Evolutionary conservation across 108 stramenopile genomes (phyloP), one percentile per base, ranked within the genome.

Genomic region (Discostella stelligeroides): DNA sequence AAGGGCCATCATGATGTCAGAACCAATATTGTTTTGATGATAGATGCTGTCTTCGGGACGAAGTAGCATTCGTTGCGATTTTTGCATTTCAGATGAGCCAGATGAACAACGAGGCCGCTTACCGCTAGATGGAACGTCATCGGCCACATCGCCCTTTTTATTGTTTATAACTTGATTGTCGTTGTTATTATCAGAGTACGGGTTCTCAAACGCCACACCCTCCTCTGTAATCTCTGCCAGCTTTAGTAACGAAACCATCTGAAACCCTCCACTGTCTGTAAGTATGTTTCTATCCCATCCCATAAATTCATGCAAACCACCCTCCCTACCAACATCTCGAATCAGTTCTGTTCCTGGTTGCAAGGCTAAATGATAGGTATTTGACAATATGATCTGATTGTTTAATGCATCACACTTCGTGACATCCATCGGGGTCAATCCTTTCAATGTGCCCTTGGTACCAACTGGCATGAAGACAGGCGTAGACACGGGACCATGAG

Each of bases 381-480:
- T 99, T 25, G 89, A 96, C 23, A 99, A 75, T 66, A 97, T 93
- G 23, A 98, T 97, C 43, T 82, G 89, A 75, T 88, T 88, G 45
- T 86, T 61, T 53, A 95, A 63, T 9, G 82, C 72, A 10, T 60
- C 75, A 50, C 76, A 75, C 13, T 58, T 50, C 5, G 73, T 40
- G 46, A 99, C 80, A 60, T 99, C 96, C 30, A 75, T 53, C 6
- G 92, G 66, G 1, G 92, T 67, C 17, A 98, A 54, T 40, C 94
- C 95, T 60, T 99, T 99, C 57, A 99, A 79, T 12, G 95, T 92
- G 45, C 97, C 98, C 70, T 98, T 97, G 47, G 98, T 99, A 12
- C 98, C 98, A n/a, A 99, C 98, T 0, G 98, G 98, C 98, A 97
- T 97, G 90, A 99, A 99, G 17, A 97, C 88, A 4, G 98, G 98